Conservation (phyloP, 768 basidiomycete genomes). For the Suillus hirtellus region DNA sequence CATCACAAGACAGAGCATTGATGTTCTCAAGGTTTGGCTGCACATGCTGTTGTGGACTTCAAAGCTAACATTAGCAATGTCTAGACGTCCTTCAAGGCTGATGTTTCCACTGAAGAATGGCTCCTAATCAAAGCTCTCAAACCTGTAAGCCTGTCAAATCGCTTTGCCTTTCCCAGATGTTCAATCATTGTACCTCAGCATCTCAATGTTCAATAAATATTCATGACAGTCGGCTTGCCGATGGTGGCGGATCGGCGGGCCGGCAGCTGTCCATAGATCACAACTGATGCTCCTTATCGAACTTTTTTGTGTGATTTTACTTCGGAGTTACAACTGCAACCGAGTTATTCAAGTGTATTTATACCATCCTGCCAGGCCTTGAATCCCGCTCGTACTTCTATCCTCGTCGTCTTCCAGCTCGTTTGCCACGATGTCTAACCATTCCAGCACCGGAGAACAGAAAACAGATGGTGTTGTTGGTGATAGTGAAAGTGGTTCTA, state of each 20-base stretch:
- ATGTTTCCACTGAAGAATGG: constrained; percentile 93
- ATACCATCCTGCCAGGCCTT: constrained; percentile 19
- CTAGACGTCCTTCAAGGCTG: constrained; percentile 82
- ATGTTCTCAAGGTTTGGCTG: constrained; percentile 82
- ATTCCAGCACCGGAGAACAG: constrained; percentile 16
- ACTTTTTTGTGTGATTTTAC: constrained; percentile 13
- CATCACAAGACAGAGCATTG: constrained; percentile 90
- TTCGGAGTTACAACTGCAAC: constrained; percentile 26
- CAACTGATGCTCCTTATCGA: not conserved
- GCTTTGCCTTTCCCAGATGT: constrained; percentile 1
- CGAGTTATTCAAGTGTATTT: constrained; percentile 27
- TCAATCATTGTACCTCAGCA: constrained; percentile 29
- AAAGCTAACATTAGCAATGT: constrained; percentile 16
- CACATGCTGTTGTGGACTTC: not conserved
- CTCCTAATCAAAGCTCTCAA: constrained; percentile 87
- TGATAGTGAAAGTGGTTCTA: constrained; percentile 27
- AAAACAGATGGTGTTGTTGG: constrained; percentile 15
- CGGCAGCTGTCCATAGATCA: constrained; percentile 13
- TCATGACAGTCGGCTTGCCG: not conserved
- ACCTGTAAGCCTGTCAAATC: constrained; percentile 46
- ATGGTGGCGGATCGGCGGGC: not conserved
- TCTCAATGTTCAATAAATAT: constrained; percentile 36
- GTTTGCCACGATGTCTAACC: constrained; percentile 23
- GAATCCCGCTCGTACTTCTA: not conserved
- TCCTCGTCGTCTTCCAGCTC: not conserved